Percentiles rank a stretch among this genome's conserved stretches.
phyloP scores from a whole-genome alignment of 345 rosid genomes.

The Conringia planisiliqua region DNA sequence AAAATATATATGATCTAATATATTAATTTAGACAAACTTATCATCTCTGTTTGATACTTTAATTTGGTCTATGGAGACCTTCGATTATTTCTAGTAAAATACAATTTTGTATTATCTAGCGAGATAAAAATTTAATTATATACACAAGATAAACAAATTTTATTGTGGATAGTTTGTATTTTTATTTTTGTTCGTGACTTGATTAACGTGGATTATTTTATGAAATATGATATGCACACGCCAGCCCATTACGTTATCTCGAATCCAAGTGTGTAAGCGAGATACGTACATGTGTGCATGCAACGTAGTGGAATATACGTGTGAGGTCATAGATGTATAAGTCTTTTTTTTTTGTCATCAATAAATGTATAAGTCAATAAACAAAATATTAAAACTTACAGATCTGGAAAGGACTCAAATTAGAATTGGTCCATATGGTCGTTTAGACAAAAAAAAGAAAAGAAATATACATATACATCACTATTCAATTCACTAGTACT shows the following conservation, averaged over 20 bases:
- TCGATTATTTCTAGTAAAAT: not conserved
- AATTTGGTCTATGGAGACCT: not conserved
- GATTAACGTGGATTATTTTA: not conserved
- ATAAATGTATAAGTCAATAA: too few relatives aligned
- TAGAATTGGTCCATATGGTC: not conserved
- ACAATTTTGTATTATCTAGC: not conserved
- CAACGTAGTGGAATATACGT: slow-evolving; percentile 14
- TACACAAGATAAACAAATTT: not conserved
- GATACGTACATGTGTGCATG: slow-evolving; percentile 7
- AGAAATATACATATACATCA: too few relatives aligned
- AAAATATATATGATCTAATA: not conserved
- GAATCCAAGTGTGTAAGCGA: not conserved
- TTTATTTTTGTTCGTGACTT: not conserved
- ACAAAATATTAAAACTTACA: not conserved
- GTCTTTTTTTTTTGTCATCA: too few relatives aligned
- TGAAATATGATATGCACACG: not conserved
- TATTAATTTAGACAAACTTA: not conserved
- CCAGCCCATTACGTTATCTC: not conserved
- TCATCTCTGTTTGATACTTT: not conserved
- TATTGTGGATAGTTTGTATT: not conserved
- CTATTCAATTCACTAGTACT: too few relatives aligned
- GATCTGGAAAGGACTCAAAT: not conserved
- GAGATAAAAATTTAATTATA: not conserved
- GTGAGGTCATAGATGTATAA: not conserved
- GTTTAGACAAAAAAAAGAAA: not conserved